Evolutionary conservation across 2,329 filamentous ascomycete genomes (phyloP).

Genomic region (Alternaria alternata): DNA sequence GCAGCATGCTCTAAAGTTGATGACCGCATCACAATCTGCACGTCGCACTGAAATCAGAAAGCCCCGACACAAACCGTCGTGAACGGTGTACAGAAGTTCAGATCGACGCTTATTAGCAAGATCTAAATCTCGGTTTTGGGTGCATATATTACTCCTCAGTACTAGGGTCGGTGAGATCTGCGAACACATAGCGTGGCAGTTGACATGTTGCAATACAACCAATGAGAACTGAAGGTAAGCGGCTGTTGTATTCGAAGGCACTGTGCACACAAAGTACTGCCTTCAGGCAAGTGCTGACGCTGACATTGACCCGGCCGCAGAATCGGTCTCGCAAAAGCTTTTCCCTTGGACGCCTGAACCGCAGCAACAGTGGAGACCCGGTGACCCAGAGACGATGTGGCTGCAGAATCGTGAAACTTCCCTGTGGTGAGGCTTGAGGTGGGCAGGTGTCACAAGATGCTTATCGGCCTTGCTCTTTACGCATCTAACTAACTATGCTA

Average conservation of each 20-base stretch:
- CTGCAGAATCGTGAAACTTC: neutral
- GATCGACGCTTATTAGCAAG: neutral
- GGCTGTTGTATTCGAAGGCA: neutral
- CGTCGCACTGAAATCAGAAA: neutral
- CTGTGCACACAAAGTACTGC: neutral
- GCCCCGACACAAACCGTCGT: neutral
- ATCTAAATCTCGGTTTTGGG: neutral
- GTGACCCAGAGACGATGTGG: neutral
- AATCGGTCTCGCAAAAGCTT: constrained; percentile 1
- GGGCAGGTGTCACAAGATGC: neutral
- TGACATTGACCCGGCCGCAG: neutral
- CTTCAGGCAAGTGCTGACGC: neutral
- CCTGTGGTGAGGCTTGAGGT: neutral
- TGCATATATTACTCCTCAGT: neutral
- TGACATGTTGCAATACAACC: neutral
- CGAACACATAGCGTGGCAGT: neutral
- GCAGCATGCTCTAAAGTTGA: neutral
- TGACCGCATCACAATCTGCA: neutral
- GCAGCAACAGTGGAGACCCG: constrained; percentile 12
- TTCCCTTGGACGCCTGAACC: constrained; percentile 8
- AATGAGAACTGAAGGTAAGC: neutral
- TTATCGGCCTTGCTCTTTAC: neutral
- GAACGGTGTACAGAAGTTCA: neutral
- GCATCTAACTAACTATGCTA: neutral
- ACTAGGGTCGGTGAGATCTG: neutral